These are phyloP conservation scores for Firmiana major DNA, from an alignment of 345 rosid species.

Conservation along the genomic window DNA sequence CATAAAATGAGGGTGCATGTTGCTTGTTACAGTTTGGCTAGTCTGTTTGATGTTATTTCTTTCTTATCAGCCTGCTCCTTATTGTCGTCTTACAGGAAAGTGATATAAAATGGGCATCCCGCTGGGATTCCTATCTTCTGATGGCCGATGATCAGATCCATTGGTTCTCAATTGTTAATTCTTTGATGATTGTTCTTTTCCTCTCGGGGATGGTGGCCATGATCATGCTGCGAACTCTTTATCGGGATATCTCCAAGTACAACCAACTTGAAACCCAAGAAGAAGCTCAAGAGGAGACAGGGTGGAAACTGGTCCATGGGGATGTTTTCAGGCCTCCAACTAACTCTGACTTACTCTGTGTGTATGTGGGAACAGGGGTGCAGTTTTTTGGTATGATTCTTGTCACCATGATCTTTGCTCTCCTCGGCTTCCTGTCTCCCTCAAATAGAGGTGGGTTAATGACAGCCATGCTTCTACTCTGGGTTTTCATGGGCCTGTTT, in stretches of 20 bases:
- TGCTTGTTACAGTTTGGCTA: background rate
- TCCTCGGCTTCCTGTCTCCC: slow-evolving; percentile 86
- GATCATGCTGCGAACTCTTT: slow-evolving; percentile 92
- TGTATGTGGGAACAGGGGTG: slow-evolving; percentile 89
- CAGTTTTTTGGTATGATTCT: slow-evolving; percentile 88
- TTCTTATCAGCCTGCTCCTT: background rate
- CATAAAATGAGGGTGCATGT: background rate
- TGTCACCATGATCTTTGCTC: slow-evolving; percentile 85
- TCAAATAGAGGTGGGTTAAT: slow-evolving; percentile 89
- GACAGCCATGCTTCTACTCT: slow-evolving; percentile 84
- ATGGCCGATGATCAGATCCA: slow-evolving; percentile 97
- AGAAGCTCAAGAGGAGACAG: slow-evolving; percentile 89
- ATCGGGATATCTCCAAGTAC: slow-evolving; percentile 88
- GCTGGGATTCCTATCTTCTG: slow-evolving; percentile 92
- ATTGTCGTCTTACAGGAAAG: slow-evolving; percentile 51
- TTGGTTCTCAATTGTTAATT: slow-evolving; percentile 91
- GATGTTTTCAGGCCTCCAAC: slow-evolving; percentile 87
- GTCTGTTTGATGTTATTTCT: background rate
- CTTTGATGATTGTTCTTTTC: slow-evolving; percentile 92
- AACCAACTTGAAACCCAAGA: slow-evolving; percentile 94
- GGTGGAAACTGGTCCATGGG: slow-evolving; percentile 94
- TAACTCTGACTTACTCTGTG: slow-evolving; percentile 71
- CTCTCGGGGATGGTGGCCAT: slow-evolving; percentile 98
- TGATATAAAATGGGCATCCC: slow-evolving; percentile 89
- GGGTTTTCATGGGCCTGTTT: slow-evolving; percentile 92